Percentiles rank a stretch among this genome's conserved stretches.
Conservation (phyloP, 305 asterid species). For the Petunia hybrid region DNA sequence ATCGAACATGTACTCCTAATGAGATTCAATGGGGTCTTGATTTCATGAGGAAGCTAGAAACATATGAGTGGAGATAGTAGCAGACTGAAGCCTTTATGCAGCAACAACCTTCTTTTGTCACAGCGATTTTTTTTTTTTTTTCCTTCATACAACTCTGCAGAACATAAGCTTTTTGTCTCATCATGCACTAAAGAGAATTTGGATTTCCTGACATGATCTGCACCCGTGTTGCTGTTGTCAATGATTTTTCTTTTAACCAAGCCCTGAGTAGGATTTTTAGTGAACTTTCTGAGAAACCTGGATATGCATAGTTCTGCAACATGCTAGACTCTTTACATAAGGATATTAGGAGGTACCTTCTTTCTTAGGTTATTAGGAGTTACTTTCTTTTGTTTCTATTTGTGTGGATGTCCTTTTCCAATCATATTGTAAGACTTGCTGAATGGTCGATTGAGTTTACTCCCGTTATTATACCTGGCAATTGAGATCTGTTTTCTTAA, state of each 20-base stretch:
- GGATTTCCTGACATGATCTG: neutral
- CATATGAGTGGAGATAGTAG: slow-evolving; percentile 1
- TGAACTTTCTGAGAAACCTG: slow-evolving; percentile 5
- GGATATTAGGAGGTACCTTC: neutral
- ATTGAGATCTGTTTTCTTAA: slow-evolving; percentile 1
- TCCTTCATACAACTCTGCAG: no score
- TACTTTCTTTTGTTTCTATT: neutral
- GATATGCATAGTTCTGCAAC: neutral
- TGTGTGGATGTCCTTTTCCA: neutral
- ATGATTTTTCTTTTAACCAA: neutral
- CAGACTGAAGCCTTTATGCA: slow-evolving; percentile 4
- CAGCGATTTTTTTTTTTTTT: neutral
- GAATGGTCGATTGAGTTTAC: neutral
- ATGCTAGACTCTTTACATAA: neutral
- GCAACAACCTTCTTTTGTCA: neutral
- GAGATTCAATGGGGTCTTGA: neutral
- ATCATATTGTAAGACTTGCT: neutral
- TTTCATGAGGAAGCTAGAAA: neutral
- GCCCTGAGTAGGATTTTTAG: neutral
- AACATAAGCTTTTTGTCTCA: no score
- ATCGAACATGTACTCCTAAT: neutral
- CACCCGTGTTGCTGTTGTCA: neutral
- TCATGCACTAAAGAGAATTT: no score
- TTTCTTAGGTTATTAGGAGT: neutral
- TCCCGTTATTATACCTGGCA: slow-evolving; percentile 2